Percentiles rank a stretch among this genome's conserved stretches.
phyloP scores from a whole-genome alignment of 2,329 filamentous ascomycete species.

The Ophiostoma quercus region DNA sequence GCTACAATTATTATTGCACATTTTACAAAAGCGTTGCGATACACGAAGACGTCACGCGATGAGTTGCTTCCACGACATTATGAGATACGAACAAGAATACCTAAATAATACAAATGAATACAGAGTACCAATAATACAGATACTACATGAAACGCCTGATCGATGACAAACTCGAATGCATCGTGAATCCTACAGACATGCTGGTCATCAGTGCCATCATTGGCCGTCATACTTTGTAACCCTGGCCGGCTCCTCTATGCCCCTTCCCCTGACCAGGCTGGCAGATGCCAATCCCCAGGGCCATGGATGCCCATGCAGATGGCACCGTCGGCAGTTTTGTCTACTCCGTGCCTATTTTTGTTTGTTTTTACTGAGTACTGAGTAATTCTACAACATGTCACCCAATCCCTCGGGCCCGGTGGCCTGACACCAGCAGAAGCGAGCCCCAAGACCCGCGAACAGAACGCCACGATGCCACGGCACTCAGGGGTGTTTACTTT shows the following conservation, averaged over 20 bases:
- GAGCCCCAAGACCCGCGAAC: not conserved
- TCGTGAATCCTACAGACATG: not conserved
- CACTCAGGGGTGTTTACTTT: not conserved
- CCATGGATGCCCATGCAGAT: not conserved
- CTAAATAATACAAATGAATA: not conserved
- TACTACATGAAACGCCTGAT: not conserved
- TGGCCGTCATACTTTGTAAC: not conserved
- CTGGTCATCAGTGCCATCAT: not conserved
- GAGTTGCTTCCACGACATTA: not conserved
- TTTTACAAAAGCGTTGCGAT: not conserved
- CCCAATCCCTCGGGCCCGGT: not conserved
- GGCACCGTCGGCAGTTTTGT: not conserved
- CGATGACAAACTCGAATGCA: not conserved
- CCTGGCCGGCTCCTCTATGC: slow-evolving; percentile 4
- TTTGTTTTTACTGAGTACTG: too few relatives aligned
- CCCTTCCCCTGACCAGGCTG: slow-evolving; percentile 1
- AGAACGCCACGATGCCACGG: not conserved
- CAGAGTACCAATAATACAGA: not conserved
- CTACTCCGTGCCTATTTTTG: not conserved
- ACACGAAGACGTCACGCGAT: not conserved
- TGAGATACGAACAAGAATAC: not conserved
- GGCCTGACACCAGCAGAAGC: not conserved
- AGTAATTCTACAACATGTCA: too few relatives aligned
- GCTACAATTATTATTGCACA: not conserved
- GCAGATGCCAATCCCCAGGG: not conserved